phyloP scores from a whole-genome alignment of 1,139 yeast genomes.

The Saccharomyces hybrid region DNA sequence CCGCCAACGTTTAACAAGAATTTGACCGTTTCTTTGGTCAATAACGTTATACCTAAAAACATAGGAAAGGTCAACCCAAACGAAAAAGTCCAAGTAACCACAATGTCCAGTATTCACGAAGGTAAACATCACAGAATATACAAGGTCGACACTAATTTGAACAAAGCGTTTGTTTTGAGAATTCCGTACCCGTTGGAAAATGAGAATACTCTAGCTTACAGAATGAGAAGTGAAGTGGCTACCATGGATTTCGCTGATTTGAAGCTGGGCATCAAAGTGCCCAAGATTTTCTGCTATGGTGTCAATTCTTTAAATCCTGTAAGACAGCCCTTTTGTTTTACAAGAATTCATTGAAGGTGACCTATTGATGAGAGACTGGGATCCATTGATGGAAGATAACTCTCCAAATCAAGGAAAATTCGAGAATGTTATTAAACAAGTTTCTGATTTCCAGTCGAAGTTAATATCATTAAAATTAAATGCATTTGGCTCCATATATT shows the following conservation, averaged over 20 bases:
- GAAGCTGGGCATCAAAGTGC: constrained; percentile 47
- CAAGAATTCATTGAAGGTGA: constrained; percentile 76
- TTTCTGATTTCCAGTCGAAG: constrained; percentile 52
- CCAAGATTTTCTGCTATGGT: constrained; percentile 70
- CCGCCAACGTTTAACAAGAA: constrained; percentile 38
- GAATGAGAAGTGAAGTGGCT: constrained; percentile 85
- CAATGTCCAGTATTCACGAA: constrained; percentile 80
- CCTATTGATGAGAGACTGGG: constrained; percentile 82
- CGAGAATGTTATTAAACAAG: constrained; percentile 51
- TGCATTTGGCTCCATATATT: constrained; percentile 76
- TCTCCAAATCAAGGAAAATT: constrained; percentile 34
- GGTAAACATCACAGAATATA: constrained; percentile 90
- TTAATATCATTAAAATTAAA: constrained; percentile 51
- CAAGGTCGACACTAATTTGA: constrained; percentile 53
- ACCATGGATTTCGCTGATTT: constrained; percentile 71
- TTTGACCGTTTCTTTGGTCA: constrained; percentile 40
- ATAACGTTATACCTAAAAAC: constrained; percentile 39
- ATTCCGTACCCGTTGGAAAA: constrained; percentile 75
- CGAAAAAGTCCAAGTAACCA: constrained; percentile 48
- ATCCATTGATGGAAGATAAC: constrained; percentile 59
- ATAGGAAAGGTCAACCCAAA: constrained; percentile 39
- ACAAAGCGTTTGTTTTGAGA: constrained; percentile 61
- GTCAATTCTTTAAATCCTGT: constrained; percentile 53
- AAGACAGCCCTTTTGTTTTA: constrained; percentile 69
- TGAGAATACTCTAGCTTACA: constrained; percentile 53